These are phyloP conservation scores for Sugiyamaella xylanicola DNA, from an alignment of 1,139 yeast species.

Conservation along the genomic window DNA sequence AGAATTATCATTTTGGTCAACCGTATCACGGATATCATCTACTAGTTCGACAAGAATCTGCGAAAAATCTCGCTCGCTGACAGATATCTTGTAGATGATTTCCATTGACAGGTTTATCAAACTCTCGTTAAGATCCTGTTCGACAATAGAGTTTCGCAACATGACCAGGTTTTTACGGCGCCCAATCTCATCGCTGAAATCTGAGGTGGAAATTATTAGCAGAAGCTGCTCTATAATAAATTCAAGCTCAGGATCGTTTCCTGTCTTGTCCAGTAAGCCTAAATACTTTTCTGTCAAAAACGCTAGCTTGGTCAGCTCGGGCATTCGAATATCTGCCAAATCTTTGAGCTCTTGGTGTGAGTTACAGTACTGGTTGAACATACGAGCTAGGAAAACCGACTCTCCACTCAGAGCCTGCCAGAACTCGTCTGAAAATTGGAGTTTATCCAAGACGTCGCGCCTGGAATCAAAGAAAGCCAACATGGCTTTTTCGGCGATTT, in stretches of 20 bases:
- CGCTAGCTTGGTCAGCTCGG: constrained; percentile 78
- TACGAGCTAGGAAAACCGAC: constrained; percentile 68
- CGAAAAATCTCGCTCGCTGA: constrained; percentile 80
- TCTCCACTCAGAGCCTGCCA: constrained; percentile 79
- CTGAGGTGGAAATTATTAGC: constrained; percentile 68
- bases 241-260: constrained; percentile 60
- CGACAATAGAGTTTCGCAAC: constrained; percentile 50
- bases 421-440: constrained; percentile 58
- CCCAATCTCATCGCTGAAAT: constrained; percentile 90
- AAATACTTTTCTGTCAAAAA: constrained; percentile 57
- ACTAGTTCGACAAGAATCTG: constrained; percentile 84
- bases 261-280: constrained; percentile 49
- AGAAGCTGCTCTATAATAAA: constrained; percentile 77
- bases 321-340: constrained; percentile 70
- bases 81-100: constrained; percentile 69
- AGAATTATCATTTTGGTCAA: constrained; percentile 41
- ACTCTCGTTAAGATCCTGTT: constrained; percentile 51
- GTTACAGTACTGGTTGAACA: constrained; percentile 65
- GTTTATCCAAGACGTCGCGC: constrained; percentile 59
- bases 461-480: constrained; percentile 61
- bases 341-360: constrained; percentile 53
- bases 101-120: constrained; percentile 61
- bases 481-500: constrained; percentile 62
- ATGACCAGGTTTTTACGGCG: constrained; percentile 78
- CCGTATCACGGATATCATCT: constrained; percentile 68